These are phyloP conservation scores for Phytophthora colocasiae DNA, from an alignment of 352 stramenopile species.

Conservation along the genomic window DNA sequence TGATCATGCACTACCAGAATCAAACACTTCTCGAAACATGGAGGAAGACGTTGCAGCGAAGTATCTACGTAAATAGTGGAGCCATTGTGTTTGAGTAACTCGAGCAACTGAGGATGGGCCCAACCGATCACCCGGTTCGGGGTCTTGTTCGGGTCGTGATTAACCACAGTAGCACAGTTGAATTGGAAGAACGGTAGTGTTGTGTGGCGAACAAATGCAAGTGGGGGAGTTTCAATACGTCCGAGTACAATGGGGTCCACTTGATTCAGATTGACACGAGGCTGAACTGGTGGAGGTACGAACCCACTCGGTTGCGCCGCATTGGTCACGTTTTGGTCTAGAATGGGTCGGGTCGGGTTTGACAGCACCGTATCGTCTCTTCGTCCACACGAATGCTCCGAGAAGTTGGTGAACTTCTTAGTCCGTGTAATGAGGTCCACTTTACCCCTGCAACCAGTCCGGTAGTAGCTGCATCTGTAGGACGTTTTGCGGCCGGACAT, in stretches of 20 bases:
- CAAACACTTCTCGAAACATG: constrained; percentile 21
- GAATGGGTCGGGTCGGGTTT: neutral
- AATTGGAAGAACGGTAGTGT: constrained; percentile 7
- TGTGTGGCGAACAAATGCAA: constrained; percentile 1
- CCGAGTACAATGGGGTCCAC: constrained; percentile 6
- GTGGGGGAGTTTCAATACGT: constrained; percentile 5
- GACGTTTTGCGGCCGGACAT: constrained; percentile 13
- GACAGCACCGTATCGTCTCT: neutral
- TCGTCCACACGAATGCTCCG: neutral
- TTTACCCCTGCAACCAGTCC: constrained; percentile 14
- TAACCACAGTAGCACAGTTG: neutral
- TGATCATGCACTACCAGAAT: constrained; percentile 1
- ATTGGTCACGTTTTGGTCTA: constrained; percentile 1
- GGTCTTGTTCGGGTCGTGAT: neutral
- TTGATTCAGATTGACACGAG: neutral
- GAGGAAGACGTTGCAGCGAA: constrained; percentile 15
- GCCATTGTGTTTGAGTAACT: constrained; percentile 14
- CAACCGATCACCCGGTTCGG: constrained; percentile 14
- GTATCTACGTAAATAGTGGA: constrained; percentile 31
- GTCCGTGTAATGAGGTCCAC: constrained; percentile 9
- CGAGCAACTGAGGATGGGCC: constrained; percentile 18
- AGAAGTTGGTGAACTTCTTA: constrained; percentile 11
- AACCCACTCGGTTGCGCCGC: neutral
- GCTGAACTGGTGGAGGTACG: neutral
- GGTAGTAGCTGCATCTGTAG: constrained; percentile 25